A percentile compares a stretch with the other conserved stretches of the same genome.
Evolutionary conservation across 2,329 filamentous ascomycete genomes (phyloP).

Genomic region (Aureobasidium pullulans): DNA sequence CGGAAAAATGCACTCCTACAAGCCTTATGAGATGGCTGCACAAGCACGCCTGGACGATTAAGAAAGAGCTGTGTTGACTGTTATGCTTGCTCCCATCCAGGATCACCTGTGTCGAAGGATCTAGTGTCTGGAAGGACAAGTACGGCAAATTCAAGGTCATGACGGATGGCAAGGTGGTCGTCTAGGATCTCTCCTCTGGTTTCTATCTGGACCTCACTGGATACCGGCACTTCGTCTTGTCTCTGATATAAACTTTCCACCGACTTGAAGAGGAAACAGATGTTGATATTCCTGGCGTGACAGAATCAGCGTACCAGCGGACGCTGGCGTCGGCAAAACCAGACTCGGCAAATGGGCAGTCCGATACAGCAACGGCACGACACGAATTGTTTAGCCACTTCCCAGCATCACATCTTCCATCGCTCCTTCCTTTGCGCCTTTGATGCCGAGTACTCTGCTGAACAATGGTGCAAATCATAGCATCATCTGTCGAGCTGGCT

Average conservation of each 20-base stretch:
- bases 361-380: neutral
- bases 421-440: neutral
- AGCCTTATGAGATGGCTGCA: neutral
- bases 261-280: neutral
- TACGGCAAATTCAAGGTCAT: neutral
- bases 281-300: neutral
- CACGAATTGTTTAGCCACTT: neutral
- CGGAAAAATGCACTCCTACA: neutral
- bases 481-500: neutral
- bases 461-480: neutral
- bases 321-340: neutral
- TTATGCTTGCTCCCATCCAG: neutral
- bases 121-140: neutral
- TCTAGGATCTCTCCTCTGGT: neutral
- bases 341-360: neutral
- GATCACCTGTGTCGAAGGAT: neutral
- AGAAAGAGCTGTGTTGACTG: neutral
- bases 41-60: neutral
- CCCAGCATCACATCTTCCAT: neutral
- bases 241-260: too few relatives aligned
- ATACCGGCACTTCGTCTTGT: too few relatives aligned
- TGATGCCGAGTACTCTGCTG: too few relatives aligned
- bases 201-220: too few relatives aligned
- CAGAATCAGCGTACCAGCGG: neutral
- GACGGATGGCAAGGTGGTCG: neutral